phyloP scores from a whole-genome alignment of 345 rosid genomes.

The Ceriops decandra region DNA sequence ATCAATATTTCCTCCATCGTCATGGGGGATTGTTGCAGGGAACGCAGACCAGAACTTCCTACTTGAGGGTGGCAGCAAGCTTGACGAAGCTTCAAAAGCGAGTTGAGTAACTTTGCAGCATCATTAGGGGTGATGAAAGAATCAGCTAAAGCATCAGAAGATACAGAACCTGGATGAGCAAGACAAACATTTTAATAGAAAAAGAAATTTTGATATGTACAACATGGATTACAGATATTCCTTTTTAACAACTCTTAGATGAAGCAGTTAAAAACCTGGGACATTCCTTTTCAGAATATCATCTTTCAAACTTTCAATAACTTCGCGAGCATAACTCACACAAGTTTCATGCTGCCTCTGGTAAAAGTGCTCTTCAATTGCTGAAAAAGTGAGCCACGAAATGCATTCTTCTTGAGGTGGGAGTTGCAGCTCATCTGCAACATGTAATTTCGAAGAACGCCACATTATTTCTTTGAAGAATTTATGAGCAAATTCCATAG shows the following conservation, averaged over 20 bases:
- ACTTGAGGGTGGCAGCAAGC: slow-evolving; percentile 99
- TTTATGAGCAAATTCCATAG: slow-evolving; percentile 72
- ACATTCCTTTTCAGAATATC: slow-evolving; percentile 67
- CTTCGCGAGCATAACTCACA: slow-evolving; percentile 84
- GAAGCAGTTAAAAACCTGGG: slow-evolving; percentile 42
- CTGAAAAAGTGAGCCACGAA: slow-evolving; percentile 84
- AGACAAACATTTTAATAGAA: not conserved
- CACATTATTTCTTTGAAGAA: slow-evolving; percentile 85
- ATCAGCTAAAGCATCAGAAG: slow-evolving; percentile 39
- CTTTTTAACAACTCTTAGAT: slow-evolving; percentile 17
- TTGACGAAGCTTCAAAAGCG: slow-evolving; percentile 96
- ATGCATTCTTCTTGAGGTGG: slow-evolving; percentile 90
- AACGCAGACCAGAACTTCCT: slow-evolving; percentile 88
- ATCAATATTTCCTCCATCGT: slow-evolving; percentile 88
- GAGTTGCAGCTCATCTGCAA: slow-evolving; percentile 87
- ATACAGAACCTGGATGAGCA: slow-evolving; percentile 40
- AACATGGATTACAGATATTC: not conserved
- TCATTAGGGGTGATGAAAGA: slow-evolving; percentile 70
- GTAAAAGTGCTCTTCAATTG: slow-evolving; percentile 91
- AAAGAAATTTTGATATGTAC: not conserved
- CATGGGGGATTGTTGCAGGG: slow-evolving; percentile 92
- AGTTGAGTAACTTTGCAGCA: slow-evolving; percentile 78
- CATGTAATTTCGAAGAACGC: slow-evolving; percentile 89
- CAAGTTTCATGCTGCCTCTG: slow-evolving; percentile 97
- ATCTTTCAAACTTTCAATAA: slow-evolving; percentile 70